These are phyloP conservation scores for Malassezia yamatoensis DNA, from an alignment of 1,284 basidiomycete genomes.

Conservation along the genomic window DNA sequence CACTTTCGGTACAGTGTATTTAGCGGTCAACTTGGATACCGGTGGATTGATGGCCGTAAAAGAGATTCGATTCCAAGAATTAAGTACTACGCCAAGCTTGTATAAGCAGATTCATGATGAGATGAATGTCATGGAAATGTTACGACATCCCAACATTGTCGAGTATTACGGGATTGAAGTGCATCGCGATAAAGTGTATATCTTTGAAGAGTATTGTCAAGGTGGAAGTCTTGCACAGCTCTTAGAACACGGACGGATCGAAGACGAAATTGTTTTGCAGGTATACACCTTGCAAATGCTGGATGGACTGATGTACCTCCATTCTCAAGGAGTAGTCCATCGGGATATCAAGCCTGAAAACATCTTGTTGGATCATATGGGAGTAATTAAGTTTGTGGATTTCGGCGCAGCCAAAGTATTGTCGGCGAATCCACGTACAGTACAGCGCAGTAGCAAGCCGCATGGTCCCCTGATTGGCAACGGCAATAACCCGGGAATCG, in stretches of 20 bases:
- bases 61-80: slow-evolving; percentile 93
- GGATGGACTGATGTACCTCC: slow-evolving; percentile 84
- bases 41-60: slow-evolving; percentile 98
- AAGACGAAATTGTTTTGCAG: slow-evolving; percentile 91
- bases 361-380: slow-evolving; percentile 83
- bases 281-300: slow-evolving; percentile 96
- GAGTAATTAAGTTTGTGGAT: slow-evolving; percentile 94
- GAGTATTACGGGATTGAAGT: slow-evolving; percentile 99
- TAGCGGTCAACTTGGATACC: slow-evolving; percentile 91
- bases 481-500: slow-evolving; percentile 18
- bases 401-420: slow-evolving; percentile 98
- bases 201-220: slow-evolving; percentile 97
- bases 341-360: slow-evolving; percentile 99
- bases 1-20: slow-evolving; percentile 78
- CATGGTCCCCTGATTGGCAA: slow-evolving; percentile 33
- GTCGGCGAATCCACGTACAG: slow-evolving; percentile 73
- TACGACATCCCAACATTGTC: slow-evolving; percentile 94
- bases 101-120: slow-evolving; percentile 92
- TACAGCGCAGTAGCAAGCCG: slow-evolving; percentile 34
- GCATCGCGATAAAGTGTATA: slow-evolving; percentile 96
- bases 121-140: slow-evolving; percentile 95
- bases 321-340: slow-evolving; percentile 84
- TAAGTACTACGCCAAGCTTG: slow-evolving; percentile 55
- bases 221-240: slow-evolving; percentile 84
- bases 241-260: slow-evolving; percentile 85